These are phyloP conservation scores for Lobosporangium transversale DNA, from an alignment of 192 early-diverging fungal species.

Conservation along the genomic window DNA sequence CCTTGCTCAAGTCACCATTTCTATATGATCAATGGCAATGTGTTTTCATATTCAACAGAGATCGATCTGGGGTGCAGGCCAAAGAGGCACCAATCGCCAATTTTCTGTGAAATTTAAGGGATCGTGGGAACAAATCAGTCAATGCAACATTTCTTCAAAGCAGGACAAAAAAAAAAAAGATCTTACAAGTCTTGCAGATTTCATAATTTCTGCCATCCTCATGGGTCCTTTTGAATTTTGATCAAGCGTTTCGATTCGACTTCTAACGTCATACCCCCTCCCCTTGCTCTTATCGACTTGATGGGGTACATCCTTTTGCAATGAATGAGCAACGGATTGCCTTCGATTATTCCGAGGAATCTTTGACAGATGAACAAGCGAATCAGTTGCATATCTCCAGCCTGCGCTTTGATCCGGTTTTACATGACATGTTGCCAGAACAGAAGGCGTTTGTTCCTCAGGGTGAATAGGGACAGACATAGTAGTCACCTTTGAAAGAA, in stretches of 20 bases:
- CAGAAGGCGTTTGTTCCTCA: constrained; percentile 40
- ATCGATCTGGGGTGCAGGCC: too few species aligned
- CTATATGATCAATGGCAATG: too few species aligned
- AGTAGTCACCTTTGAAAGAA: constrained; percentile 24
- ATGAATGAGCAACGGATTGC: background rate
- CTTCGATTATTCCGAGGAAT: background rate
- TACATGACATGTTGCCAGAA: constrained; percentile 15
- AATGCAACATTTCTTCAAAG: background rate
- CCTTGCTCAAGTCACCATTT: too few species aligned
- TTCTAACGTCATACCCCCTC: too few species aligned
- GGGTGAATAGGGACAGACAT: constrained; percentile 15
- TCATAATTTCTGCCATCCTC: constrained; percentile 31
- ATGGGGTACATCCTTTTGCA: too few species aligned
- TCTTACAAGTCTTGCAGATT: constrained; percentile 34
- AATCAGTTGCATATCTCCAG: constrained; percentile 41
- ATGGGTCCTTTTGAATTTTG: too few species aligned
- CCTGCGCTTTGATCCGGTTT: constrained; percentile 27
- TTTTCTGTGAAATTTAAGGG: constrained; percentile 7
- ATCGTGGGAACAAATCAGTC: background rate
- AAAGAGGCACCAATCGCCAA: constrained; percentile 38
- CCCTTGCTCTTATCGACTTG: too few species aligned
- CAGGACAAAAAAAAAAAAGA: too few species aligned
- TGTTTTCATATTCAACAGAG: too few species aligned
- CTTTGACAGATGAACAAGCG: constrained; percentile 26
- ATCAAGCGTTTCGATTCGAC: too few species aligned